Evolutionary conservation across 345 rosid species (phyloP).

Genomic region (Gossypium thurberi): DNA sequence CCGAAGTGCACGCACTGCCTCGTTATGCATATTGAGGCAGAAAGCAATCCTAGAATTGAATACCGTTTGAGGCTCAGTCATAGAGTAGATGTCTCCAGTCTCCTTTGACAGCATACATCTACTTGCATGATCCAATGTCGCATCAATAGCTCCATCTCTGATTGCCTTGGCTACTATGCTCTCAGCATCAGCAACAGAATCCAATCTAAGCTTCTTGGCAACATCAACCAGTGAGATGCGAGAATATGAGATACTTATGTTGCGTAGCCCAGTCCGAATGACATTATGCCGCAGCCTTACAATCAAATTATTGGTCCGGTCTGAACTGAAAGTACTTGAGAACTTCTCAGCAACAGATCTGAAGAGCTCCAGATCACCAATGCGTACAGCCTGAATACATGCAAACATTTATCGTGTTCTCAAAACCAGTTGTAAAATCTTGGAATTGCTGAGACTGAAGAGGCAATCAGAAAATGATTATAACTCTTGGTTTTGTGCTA

Average conservation of each 20-base stretch:
- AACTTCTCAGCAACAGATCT: slow-evolving; percentile 53
- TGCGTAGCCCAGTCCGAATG: slow-evolving; percentile 50
- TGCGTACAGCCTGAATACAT: slow-evolving; percentile 42
- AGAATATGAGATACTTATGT: slow-evolving; percentile 54
- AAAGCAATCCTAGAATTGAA: slow-evolving; percentile 54
- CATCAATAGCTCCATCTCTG: slow-evolving; percentile 53
- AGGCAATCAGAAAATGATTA: not conserved
- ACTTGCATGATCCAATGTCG: slow-evolving; percentile 40
- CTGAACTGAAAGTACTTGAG: slow-evolving; percentile 34
- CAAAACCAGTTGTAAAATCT: not conserved
- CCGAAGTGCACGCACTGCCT: slow-evolving; percentile 53
- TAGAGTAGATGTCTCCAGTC: slow-evolving; percentile 52
- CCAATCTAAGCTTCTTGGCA: slow-evolving; percentile 48
- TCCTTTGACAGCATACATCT: slow-evolving; percentile 54
- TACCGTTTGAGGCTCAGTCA: slow-evolving; percentile 45
- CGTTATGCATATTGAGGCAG: slow-evolving; percentile 56
- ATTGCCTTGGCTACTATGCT: slow-evolving; percentile 51
- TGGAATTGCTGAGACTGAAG: not conserved
- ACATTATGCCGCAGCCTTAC: slow-evolving; percentile 51
- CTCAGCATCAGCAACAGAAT: slow-evolving; percentile 53
- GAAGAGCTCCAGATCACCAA: slow-evolving; percentile 56
- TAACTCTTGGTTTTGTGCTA: not conserved
- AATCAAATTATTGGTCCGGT: slow-evolving; percentile 40
- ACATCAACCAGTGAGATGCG: slow-evolving; percentile 49
- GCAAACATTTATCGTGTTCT: not conserved